These are phyloP conservation scores for Aspergillus luchuensis DNA, from an alignment of 2,329 filamentous ascomycete species.

Conservation along the genomic window DNA sequence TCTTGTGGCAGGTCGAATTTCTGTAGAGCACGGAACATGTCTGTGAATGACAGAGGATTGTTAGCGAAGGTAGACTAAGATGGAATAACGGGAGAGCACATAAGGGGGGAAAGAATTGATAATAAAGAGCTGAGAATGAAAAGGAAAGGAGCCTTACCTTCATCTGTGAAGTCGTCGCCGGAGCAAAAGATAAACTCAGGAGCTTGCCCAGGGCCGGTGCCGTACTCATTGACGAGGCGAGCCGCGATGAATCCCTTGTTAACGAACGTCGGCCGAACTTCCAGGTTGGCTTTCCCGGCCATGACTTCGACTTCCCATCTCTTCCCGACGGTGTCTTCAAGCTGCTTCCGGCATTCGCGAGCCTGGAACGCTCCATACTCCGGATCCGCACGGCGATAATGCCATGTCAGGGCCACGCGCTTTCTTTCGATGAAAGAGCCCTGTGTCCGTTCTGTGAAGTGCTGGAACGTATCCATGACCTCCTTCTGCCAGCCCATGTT, in stretches of 20 bases:
- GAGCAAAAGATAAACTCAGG: slow-evolving; percentile 88
- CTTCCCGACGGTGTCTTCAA: slow-evolving; percentile 74
- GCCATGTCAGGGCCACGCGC: slow-evolving; percentile 93
- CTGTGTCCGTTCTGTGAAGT: slow-evolving; percentile 82
- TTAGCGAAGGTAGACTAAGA: slow-evolving; percentile 4
- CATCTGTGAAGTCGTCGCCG: slow-evolving; percentile 95
- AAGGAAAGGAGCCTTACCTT: slow-evolving; percentile 63
- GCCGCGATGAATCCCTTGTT: slow-evolving; percentile 97
- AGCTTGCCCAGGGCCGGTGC: slow-evolving; percentile 53
- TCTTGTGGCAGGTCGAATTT: slow-evolving; percentile 59
- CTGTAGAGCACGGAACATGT: slow-evolving; percentile 80
- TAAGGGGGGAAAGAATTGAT: not conserved
- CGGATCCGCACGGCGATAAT: slow-evolving; percentile 88
- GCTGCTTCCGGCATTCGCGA: slow-evolving; percentile 75
- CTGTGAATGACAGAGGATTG: slow-evolving; percentile 37
- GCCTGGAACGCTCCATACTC: slow-evolving; percentile 81
- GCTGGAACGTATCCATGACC: slow-evolving; percentile 80
- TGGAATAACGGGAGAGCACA: not conserved
- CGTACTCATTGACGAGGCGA: slow-evolving; percentile 75
- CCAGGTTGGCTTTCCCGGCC: slow-evolving; percentile 93
- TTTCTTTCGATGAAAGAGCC: slow-evolving; percentile 94
- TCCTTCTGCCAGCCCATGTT: slow-evolving; percentile 93
- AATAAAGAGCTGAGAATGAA: not conserved
- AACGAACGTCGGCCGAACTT: slow-evolving; percentile 94
- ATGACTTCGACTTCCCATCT: slow-evolving; percentile 94